Percentiles rank a stretch among this genome's conserved stretches.
phyloP scores from a whole-genome alignment of 2,329 filamentous ascomycete species.

The Talaromyces verruculosus region DNA sequence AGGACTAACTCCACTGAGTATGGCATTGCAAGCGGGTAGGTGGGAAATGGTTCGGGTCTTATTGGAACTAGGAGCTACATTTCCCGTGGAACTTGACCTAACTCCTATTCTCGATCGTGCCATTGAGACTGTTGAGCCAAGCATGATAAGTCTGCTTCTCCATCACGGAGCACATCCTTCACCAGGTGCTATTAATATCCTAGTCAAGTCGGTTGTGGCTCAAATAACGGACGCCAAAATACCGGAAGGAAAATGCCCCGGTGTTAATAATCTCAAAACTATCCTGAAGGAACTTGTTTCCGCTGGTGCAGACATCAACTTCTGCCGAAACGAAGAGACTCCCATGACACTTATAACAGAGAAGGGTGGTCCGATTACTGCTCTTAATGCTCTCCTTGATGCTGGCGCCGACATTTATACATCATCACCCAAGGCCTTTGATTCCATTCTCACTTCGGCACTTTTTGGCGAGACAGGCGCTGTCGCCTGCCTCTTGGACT shows the following conservation, averaged over 20 bases:
- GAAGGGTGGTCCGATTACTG: background rate
- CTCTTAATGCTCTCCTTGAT: background rate
- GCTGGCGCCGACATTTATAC: background rate
- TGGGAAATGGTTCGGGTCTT: background rate
- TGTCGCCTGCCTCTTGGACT: background rate
- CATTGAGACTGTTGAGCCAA: background rate
- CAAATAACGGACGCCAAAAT: background rate
- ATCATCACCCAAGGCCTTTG: background rate
- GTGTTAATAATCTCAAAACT: too few relatives aligned
- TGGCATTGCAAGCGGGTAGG: conserved; percentile 3
- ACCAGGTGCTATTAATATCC: background rate
- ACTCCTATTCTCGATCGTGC: background rate
- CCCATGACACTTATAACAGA: background rate
- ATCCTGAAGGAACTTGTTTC: background rate
- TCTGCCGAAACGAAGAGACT: background rate
- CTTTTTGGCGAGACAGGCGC: background rate
- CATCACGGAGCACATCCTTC: background rate
- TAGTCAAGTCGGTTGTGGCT: background rate
- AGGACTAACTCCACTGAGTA: background rate
- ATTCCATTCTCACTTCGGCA: background rate
- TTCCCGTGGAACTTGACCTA: background rate
- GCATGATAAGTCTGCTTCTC: background rate
- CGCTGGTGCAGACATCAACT: background rate
- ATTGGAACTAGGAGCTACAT: background rate
- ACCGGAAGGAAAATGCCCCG: too few relatives aligned